These are phyloP conservation scores for Clarireedia homoeocarpa DNA, from an alignment of 2,329 filamentous ascomycete species.

Conservation along the genomic window DNA sequence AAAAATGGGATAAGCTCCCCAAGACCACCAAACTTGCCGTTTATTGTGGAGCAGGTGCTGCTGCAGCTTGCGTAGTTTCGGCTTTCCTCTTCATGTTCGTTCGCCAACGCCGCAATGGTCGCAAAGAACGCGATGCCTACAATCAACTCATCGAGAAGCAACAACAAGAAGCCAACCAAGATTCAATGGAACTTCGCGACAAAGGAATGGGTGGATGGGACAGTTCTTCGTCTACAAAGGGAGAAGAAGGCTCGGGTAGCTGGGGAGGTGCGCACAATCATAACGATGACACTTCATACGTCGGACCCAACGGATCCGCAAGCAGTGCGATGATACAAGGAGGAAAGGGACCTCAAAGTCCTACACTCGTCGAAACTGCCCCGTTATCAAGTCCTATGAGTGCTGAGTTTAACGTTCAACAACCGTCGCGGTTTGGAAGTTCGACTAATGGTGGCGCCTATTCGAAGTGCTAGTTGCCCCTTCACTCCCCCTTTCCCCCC, in stretches of 20 bases:
- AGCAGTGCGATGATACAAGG: not conserved
- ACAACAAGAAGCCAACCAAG: slow-evolving; percentile 21
- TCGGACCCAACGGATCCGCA: slow-evolving; percentile 1
- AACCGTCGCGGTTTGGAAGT: no score
- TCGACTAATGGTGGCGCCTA: no score
- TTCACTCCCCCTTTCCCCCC: no score
- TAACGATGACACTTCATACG: slow-evolving; percentile 6
- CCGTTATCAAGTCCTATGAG: no score
- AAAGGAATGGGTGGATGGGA: slow-evolving; percentile 26
- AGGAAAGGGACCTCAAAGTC: no score
- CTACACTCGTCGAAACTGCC: no score
- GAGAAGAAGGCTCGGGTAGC: slow-evolving; percentile 25
- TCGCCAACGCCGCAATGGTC: slow-evolving; percentile 45
- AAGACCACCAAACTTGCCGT: slow-evolving; percentile 43
- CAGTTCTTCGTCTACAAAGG: slow-evolving; percentile 14
- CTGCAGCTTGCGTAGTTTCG: slow-evolving; percentile 36
- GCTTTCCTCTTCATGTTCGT: slow-evolving; percentile 45
- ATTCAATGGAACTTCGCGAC: slow-evolving; percentile 26
- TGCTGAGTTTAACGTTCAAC: no score
- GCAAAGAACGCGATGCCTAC: slow-evolving; percentile 39
- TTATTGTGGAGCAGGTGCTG: slow-evolving; percentile 41
- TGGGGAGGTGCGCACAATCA: slow-evolving; percentile 14
- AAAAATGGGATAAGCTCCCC: slow-evolving; percentile 49
- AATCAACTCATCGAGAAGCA: slow-evolving; percentile 26
- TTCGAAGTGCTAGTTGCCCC: no score